Conservation (phyloP, 2,329 filamentous ascomycete species). For the Chaetomiaceae sp. region DNA sequence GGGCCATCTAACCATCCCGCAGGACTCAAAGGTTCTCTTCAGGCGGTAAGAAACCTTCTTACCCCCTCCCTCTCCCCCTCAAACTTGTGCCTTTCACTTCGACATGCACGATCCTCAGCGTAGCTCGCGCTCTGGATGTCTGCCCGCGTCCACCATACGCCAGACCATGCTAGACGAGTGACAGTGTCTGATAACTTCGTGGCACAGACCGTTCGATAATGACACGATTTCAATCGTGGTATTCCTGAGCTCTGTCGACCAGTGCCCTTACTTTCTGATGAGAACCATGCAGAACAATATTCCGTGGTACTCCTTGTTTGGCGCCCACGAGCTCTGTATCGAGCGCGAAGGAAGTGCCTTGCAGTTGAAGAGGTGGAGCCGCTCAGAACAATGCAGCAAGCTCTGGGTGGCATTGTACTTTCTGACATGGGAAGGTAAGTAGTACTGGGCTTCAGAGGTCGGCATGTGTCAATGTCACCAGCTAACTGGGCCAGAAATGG, state of each 20-base stretch:
- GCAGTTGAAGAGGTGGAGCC: slow-evolving; percentile 50
- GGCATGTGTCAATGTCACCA: background rate
- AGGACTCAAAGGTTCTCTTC: slow-evolving; percentile 49
- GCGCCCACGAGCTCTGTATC: slow-evolving; percentile 53
- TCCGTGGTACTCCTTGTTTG: slow-evolving; percentile 43
- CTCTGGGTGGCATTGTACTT: slow-evolving; percentile 55
- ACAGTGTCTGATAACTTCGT: background rate
- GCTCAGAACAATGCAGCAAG: slow-evolving; percentile 39
- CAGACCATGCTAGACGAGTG: background rate
- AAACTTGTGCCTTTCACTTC: background rate
- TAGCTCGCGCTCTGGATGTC: background rate
- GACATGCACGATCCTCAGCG: background rate
- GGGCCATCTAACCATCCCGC: slow-evolving; percentile 42
- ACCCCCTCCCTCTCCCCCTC: too few relatives aligned
- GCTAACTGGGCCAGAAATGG: slow-evolving; percentile 45
- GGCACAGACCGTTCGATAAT: slow-evolving; percentile 49
- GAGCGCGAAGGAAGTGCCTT: slow-evolving; percentile 46
- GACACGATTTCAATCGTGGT: slow-evolving; percentile 52
- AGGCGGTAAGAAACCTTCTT: slow-evolving; percentile 53
- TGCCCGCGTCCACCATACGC: background rate
- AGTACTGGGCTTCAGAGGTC: background rate
- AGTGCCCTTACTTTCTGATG: slow-evolving; percentile 45
- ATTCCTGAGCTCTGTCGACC: slow-evolving; percentile 43
- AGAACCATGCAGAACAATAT: slow-evolving; percentile 40
- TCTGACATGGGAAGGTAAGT: slow-evolving; percentile 56